Percentiles rank a stretch among this genome's conserved stretches.
These are phyloP conservation scores for Euphorbia corollata DNA, from an alignment of 441 rosid genomes.

Conservation along the genomic window DNA sequence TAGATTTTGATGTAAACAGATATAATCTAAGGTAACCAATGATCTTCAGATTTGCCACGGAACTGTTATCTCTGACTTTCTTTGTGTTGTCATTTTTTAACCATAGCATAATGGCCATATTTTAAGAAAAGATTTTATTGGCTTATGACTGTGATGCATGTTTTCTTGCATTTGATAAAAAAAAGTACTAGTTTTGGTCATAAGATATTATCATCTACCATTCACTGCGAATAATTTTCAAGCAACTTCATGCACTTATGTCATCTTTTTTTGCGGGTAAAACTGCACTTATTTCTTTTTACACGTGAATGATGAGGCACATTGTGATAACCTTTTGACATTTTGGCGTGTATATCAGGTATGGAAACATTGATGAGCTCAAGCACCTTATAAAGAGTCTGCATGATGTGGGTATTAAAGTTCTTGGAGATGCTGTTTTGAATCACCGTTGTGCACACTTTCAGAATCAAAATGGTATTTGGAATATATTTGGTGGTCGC, in stretches of 20 bases:
- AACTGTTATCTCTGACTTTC: neutral
- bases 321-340: neutral
- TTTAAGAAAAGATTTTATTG: neutral
- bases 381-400: constrained; percentile 61
- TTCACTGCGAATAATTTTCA: constrained; percentile 8
- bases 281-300: neutral
- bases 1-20: constrained; percentile 1
- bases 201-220: constrained; percentile 6
- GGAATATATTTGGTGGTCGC: constrained; percentile 96
- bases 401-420: constrained; percentile 68
- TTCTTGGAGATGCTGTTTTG: constrained; percentile 85
- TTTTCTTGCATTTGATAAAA: neutral
- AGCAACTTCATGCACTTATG: neutral
- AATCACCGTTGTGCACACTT: constrained; percentile 93
- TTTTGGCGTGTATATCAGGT: constrained; percentile 36
- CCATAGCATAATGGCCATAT: neutral
- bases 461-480: constrained; percentile 75
- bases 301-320: neutral
- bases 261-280: neutral
- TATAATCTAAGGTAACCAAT: neutral
- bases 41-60: neutral
- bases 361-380: constrained; percentile 77
- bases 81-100: neutral
- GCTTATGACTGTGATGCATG: neutral
- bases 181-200: neutral